Evolutionary conservation across 768 basidiomycete species (phyloP), one percentile per base, ranked within the genome.

Genomic region (Kwoniella dejecticola): DNA sequence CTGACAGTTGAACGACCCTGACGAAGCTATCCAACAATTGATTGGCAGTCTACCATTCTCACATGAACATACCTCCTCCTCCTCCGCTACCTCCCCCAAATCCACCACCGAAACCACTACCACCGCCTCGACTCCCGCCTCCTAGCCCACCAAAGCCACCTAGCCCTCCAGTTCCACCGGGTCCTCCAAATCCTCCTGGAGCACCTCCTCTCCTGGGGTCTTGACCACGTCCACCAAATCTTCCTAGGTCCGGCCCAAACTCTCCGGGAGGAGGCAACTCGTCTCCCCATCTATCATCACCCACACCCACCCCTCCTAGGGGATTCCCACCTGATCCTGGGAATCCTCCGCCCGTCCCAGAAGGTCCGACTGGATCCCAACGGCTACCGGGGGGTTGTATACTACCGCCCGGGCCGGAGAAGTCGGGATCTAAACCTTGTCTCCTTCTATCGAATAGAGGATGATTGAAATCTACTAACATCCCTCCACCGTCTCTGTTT

Each of bases 251-350:
- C 2, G 77, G 77, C 11, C 77, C 77, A 56, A 64, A 66, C 41
- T 75, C 73, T 24, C 77, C 77, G 0, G 77, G 77, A 19, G 77
- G 77, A 0, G 71, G 70, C 57, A 78, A 48, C 60, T 78, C 77
- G 42, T 78, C 77, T 6, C 72, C 72, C 47, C 62, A 75, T 30
- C 67, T 72, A 19, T 60, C 52, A 67, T 72, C 74, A 24, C 72
- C 69, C 29, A 67, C 42, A 1, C 74, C 76, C 27, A 54, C 50
- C 7, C 71, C 71, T 24, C 64, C 67, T 15, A 75, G 36, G 17
- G 73, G 74, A 57, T 71, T 72, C 21, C 69, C 67, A 5, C 70
- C 67, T 4, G 64, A 57, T 24, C 71, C 58, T 12, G 68, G 72
- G 56, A 74, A 71, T n/a, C 68, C 59, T 7, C 49, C 49, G 7